These are phyloP conservation scores for Claviceps monticola DNA, from an alignment of 2,329 filamentous ascomycete species.

Conservation along the genomic window DNA sequence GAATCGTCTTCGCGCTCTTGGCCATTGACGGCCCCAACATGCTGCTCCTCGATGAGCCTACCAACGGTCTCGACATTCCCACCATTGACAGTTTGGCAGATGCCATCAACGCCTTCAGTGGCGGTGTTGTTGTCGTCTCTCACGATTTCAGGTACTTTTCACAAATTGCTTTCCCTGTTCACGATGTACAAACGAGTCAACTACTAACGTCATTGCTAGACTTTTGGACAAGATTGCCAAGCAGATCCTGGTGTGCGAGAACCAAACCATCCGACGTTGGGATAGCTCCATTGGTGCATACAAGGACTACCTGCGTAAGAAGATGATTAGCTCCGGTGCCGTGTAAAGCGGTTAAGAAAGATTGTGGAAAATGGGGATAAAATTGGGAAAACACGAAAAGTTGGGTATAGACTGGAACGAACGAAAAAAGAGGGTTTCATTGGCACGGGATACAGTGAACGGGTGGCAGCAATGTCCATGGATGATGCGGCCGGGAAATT, in stretches of 20 bases:
- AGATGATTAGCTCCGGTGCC: slow-evolving; percentile 83
- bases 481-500: slow-evolving; percentile 4
- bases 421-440: slow-evolving; percentile 5
- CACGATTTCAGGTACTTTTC: slow-evolving; percentile 88
- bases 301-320: slow-evolving; percentile 98
- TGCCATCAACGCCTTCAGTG: slow-evolving; percentile 90
- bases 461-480: slow-evolving; percentile 8
- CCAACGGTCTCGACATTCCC: slow-evolving; percentile 97
- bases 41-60: slow-evolving; percentile 94
- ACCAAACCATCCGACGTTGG: slow-evolving; percentile 87
- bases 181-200: background rate
- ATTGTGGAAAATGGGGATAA: slow-evolving; percentile 1
- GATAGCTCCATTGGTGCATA: slow-evolving; percentile 81
- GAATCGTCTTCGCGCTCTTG: slow-evolving; percentile 93
- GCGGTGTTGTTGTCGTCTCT: slow-evolving; percentile 93
- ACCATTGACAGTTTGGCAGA: slow-evolving; percentile 96
- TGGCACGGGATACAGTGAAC: slow-evolving; percentile 7
- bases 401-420: slow-evolving; percentile 10
- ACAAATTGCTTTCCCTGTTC: background rate
- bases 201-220: slow-evolving; percentile 32
- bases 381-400: background rate
- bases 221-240: slow-evolving; percentile 98
- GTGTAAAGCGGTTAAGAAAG: slow-evolving; percentile 48
- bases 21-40: slow-evolving; percentile 96
- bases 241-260: slow-evolving; percentile 98